Conservation (phyloP, 306 rosid species). For the Boehmeria nivea region DNA sequence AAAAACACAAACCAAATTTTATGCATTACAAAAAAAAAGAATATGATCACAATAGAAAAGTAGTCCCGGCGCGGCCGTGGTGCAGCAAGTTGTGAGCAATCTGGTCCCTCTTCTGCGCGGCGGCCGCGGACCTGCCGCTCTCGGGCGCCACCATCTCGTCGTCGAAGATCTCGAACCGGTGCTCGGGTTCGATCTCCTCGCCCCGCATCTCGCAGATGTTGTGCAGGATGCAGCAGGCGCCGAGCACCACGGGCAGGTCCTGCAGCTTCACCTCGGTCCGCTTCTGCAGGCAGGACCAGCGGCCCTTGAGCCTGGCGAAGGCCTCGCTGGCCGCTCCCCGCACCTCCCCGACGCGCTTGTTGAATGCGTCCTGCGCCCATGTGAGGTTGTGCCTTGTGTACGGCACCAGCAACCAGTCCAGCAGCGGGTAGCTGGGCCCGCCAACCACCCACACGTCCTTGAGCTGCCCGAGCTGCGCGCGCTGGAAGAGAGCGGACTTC, state of each 20-base stretch:
- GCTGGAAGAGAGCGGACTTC: constrained; percentile 47
- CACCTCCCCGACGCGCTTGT: constrained; percentile 47
- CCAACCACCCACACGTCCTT: constrained; percentile 74
- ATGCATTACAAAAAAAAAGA: too few relatives aligned
- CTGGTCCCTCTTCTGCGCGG: constrained; percentile 53
- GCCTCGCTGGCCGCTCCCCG: constrained; percentile 54
- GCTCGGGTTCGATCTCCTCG: constrained; percentile 41
- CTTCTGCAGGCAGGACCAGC: constrained; percentile 86
- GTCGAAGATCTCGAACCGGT: constrained; percentile 46
- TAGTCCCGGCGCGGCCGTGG: constrained; percentile 57
- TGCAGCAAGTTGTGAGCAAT: constrained; percentile 74
- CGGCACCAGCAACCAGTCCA: constrained; percentile 80
- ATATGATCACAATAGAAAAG: constrained; percentile 19
- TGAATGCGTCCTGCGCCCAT: constrained; percentile 68
- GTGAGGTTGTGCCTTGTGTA: constrained; percentile 59
- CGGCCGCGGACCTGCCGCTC: constrained; percentile 25
- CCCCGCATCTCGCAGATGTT: constrained; percentile 71
- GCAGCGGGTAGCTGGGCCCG: constrained; percentile 54
- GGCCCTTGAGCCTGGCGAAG: constrained; percentile 53
- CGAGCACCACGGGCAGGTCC: constrained; percentile 70
- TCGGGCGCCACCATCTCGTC: constrained; percentile 47
- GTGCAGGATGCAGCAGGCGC: constrained; percentile 86
- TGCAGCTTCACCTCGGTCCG: constrained; percentile 79
- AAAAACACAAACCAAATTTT: too few relatives aligned
- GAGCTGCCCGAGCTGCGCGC: constrained; percentile 46